Evolutionary conservation across 2,329 filamentous ascomycete species (phyloP), one percentile per base, ranked within the genome.

Genomic region (Lasiodiplodia hormozganensis): DNA sequence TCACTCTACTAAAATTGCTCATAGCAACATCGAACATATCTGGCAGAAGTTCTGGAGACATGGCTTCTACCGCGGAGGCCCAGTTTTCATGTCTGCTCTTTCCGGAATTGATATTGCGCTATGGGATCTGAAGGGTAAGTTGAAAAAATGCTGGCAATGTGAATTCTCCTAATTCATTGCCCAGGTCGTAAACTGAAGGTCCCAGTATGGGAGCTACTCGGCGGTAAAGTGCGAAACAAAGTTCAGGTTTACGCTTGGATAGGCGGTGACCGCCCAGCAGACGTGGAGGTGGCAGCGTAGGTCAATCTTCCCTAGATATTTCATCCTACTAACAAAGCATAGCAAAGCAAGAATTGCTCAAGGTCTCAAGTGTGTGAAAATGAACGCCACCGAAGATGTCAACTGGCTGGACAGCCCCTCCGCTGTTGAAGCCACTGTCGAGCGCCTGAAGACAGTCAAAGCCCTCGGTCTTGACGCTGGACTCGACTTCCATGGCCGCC

Each of bases 371-470:
- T 84, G 86, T 4, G 85, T 93, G 65, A 94, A 94, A 76, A 94
- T 94, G 91, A 93, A 94, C 75, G 92, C 86, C 3, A 94, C 91
- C 0, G 90, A 91, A 74, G 91, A 93, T 70, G 79, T 93, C 1
- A 89, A 87, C 71, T 93, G 91, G 90, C 83, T 94, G 0, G 92
- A 94, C 77, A 90, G 90, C 1, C 92, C 92, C 0, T 82, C 84
- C 0, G 83, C 84, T 0, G 83, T 94, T 0, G 84, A 90, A 53
- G 82, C 85, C 7, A 88, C 87, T 47, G 87, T 93, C 2, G 86
- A 91, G 68, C 85, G 92, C 1, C 81, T 94, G 10, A 88, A 89
- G 71, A 82, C 86, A 0, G 91, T 94, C 14, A 92, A 91, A 75
- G 83, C 84, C 0, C 79, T 92, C 0, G 91, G 91, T 1, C 85